phyloP scores from a whole-genome alignment of 208 protist genomes.

The Hexamita inflata region DNA sequence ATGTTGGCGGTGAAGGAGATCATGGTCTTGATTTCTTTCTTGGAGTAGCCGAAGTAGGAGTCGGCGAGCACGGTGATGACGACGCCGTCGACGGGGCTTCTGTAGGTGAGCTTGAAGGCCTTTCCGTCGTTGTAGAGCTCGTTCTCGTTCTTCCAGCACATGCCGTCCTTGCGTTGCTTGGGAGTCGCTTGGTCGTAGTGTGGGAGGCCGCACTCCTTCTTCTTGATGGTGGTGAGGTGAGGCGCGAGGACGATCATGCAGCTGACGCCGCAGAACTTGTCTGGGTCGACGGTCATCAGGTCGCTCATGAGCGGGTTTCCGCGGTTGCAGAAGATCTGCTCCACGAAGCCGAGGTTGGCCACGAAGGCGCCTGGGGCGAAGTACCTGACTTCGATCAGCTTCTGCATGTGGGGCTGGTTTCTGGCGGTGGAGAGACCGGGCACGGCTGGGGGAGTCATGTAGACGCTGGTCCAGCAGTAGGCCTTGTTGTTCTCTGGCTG shows the following conservation, averaged over 20 bases:
- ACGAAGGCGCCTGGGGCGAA: constrained; percentile 43
- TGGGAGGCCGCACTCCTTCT: constrained; percentile 46
- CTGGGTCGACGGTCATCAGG: constrained; percentile 38
- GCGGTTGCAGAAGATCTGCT: constrained; percentile 48
- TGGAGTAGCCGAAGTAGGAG: constrained; percentile 51
- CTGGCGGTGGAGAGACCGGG: constrained; percentile 38
- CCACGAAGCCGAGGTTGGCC: constrained; percentile 45
- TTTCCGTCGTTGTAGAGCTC: constrained; percentile 46
- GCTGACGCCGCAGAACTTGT: constrained; percentile 39
- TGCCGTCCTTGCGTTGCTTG: constrained; percentile 35
- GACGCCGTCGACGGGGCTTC: constrained; percentile 34
- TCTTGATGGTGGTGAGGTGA: constrained; percentile 36
- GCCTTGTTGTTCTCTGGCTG: constrained; percentile 4
- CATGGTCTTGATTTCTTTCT: constrained; percentile 50
- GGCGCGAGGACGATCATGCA: constrained; percentile 45
- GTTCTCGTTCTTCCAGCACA: constrained; percentile 46
- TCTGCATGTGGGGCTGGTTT: constrained; percentile 13
- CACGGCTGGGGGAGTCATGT: constrained; percentile 35
- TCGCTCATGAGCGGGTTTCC: constrained; percentile 41
- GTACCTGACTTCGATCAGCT: constrained; percentile 40
- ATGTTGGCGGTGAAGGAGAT: constrained; percentile 46
- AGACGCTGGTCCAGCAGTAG: constrained; percentile 35
- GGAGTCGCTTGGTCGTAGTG: constrained; percentile 42
- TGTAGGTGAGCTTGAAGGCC: constrained; percentile 44
- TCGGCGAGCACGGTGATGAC: constrained; percentile 47